Percentiles rank a stretch among this genome's conserved stretches.
Conservation (phyloP, 148 eudicot genomes). For the Nepenthes mirabilis region DNA sequence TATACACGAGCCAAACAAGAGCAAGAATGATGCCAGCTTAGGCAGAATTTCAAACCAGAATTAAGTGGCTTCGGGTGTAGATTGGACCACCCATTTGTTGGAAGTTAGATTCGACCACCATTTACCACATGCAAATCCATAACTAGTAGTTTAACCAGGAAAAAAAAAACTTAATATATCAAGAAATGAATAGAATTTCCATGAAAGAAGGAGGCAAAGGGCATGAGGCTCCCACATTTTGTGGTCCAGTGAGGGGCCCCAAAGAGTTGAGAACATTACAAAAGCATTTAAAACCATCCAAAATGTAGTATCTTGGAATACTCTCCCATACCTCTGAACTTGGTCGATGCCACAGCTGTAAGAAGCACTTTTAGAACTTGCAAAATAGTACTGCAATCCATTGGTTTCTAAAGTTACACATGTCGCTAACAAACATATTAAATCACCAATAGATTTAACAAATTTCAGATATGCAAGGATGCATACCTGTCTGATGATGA, state of each 20-base stretch:
- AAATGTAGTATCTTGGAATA: not conserved
- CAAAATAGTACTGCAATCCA: constrained; percentile 71
- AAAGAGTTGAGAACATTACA: no score
- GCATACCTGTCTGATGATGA: constrained; percentile 86
- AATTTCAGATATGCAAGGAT: constrained; percentile 1
- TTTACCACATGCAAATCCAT: no score
- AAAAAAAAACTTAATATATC: no score
- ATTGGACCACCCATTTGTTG: no score
- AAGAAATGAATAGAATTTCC: not conserved
- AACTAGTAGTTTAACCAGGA: no score
- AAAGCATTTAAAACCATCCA: no score
- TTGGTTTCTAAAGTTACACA: constrained; percentile 4
- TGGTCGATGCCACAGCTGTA: constrained; percentile 90
- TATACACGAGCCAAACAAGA: no score
- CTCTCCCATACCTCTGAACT: constrained; percentile 64
- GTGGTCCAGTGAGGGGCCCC: no score
- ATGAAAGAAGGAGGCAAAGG: not conserved
- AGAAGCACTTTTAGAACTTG: constrained; percentile 97
- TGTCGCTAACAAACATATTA: constrained; percentile 4
- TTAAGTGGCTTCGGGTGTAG: no score
- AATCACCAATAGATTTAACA: not conserved
- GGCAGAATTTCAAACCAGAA: no score
- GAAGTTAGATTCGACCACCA: not conserved
- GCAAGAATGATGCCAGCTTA: no score
- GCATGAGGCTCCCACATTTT: no score